Conservation (phyloP, 2,329 filamentous ascomycete species). For the Taxawa tesnikishii region DNA sequence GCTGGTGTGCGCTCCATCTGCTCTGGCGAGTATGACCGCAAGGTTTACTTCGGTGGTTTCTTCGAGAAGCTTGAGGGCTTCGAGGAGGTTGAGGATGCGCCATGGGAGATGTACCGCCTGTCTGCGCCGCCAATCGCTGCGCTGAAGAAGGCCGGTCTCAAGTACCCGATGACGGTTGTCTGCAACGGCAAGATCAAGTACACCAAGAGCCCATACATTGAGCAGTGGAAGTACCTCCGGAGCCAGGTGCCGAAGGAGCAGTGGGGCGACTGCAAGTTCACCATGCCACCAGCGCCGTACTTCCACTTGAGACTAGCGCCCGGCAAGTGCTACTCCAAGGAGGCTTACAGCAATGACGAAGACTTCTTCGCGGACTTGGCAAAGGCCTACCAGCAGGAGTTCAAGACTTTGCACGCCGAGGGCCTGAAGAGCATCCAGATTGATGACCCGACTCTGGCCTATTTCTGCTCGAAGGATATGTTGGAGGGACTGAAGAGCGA, state of each 20-base stretch:
- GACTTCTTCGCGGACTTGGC: slow-evolving; percentile 25
- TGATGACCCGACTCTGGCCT: slow-evolving; percentile 25
- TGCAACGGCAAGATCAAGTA: slow-evolving; percentile 24
- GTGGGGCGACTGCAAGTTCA: slow-evolving; percentile 24
- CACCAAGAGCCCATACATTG: slow-evolving; percentile 20
- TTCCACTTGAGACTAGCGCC: slow-evolving; percentile 23
- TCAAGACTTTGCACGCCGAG: slow-evolving; percentile 21
- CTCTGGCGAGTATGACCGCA: slow-evolving; percentile 52
- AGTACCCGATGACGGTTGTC: slow-evolving; percentile 25
- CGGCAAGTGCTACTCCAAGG: slow-evolving; percentile 22
- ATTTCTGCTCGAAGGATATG: slow-evolving; percentile 25
- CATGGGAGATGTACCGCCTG: slow-evolving; percentile 22
- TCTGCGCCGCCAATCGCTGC: slow-evolving; percentile 23
- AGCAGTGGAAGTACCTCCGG: slow-evolving; percentile 23
- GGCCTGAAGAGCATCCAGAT: slow-evolving; percentile 24
- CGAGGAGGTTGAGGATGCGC: slow-evolving; percentile 22
- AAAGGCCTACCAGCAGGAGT: slow-evolving; percentile 21
- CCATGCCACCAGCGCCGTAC: slow-evolving; percentile 24
- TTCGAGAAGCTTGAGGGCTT: slow-evolving; percentile 26
- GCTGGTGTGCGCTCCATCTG: slow-evolving; percentile 52
- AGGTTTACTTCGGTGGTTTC: slow-evolving; percentile 26
- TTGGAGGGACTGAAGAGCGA: slow-evolving; percentile 19
- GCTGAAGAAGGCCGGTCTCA: slow-evolving; percentile 24
- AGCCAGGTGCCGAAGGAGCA: slow-evolving; percentile 18
- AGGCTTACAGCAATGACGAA: slow-evolving; percentile 19